Conservation (phyloP, 192 early-diverging fungal genomes). For the Geranomyces variabilis region DNA sequence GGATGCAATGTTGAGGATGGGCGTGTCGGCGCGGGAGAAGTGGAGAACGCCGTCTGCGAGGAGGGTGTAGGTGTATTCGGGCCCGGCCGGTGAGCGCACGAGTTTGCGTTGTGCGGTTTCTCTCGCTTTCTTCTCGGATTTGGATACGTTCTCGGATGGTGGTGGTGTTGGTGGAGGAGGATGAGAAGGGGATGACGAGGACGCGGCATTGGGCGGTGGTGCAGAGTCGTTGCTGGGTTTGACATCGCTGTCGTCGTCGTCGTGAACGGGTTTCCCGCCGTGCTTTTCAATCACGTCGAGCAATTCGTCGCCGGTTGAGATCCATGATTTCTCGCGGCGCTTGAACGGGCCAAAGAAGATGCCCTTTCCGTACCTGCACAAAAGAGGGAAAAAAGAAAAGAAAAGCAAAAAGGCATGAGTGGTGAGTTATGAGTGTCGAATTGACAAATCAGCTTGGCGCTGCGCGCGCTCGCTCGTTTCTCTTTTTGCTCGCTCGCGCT, state of each 20-base stretch:
- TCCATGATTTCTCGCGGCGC: constrained; percentile 9
- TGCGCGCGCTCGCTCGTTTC: neutral
- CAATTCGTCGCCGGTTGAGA: constrained; percentile 18
- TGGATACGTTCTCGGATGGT: neutral
- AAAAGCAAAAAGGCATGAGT: neutral
- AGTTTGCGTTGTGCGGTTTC: constrained; percentile 7
- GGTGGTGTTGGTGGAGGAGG: constrained; percentile 3
- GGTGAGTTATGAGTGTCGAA: neutral
- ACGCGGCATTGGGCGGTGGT: too few species aligned
- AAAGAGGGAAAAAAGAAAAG: neutral
- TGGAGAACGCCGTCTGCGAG: constrained; percentile 28
- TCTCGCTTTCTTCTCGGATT: neutral
- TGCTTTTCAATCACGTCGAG: constrained; percentile 18
- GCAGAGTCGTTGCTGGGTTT: neutral
- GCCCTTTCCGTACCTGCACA: neutral
- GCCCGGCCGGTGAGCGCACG: neutral
- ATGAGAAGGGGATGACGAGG: too few species aligned
- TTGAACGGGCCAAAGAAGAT: constrained; percentile 20
- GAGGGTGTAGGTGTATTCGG: constrained; percentile 35
- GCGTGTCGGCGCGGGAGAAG: constrained; percentile 26
- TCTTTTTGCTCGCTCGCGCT: too few species aligned
- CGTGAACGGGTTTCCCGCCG: neutral
- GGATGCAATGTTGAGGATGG: constrained; percentile 16
- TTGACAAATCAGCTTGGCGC: neutral
- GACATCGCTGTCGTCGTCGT: neutral